Evolutionary conservation across 176 grass and related monocot genomes (phyloP), one percentile per base, ranked within the genome.

Genomic region (Olyra latifolia): DNA sequence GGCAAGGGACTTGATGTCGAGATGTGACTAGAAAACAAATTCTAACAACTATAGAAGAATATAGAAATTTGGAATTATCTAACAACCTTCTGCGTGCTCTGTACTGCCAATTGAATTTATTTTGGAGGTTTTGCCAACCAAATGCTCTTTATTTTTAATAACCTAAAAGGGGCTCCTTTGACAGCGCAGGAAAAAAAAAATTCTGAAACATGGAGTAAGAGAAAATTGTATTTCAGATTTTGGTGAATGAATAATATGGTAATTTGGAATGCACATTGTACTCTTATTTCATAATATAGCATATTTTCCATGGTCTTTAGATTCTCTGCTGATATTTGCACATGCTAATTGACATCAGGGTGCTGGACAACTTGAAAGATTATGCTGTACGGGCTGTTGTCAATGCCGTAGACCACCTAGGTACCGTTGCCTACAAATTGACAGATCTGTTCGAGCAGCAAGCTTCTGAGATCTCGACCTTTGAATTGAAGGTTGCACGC

Each of bases 381-480:
- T 99, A 99, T 80, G 88, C 91, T 38, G 82, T 96, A 24, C 78
- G 89, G 48, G 97, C 97, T 0, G 86, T 96, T 52, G 97, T 99
- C 69, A 99, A 99, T 46, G 97, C 91, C 29, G 93, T 99, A 10
- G 97, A 99, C 56, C 97, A 99, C 74, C 86, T 99, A 16, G 97
- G 97, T 71, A 91, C 97, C 5, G 93, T 99, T 43, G 97, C 97
- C 23, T 99, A 85, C 89, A 99, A 99, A 78, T 77, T 99, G 74
- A 93, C 90, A 7, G 97, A 96, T 78, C 80, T 96, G 50, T 91
- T 89, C 35, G 97, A 99, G 22, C 97, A 96, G 69, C 97, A 99
- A 79, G 80, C 97, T n/a, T 86, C 79, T 52, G 97, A 96, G 71
- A 85, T 93, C 11, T 85, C 91, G 5, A 81, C 82, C 72, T 53